These are phyloP conservation scores for Isabelozyma pseudorhagii DNA, from an alignment of 805 yeast species.

Conservation along the genomic window DNA sequence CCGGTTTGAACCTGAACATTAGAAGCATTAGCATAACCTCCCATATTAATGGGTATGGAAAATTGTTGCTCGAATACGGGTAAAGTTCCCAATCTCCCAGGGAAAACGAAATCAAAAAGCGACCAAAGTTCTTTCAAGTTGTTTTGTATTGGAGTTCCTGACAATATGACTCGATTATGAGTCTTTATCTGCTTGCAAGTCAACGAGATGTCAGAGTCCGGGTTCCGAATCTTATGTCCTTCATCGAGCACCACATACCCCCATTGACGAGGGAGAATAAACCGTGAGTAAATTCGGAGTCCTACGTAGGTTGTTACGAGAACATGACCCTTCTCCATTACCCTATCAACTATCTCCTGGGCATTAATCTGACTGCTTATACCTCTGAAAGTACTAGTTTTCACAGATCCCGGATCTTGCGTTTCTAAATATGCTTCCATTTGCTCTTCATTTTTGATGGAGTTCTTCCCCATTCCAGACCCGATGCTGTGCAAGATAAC, in stretches of 20 bases:
- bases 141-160: constrained; percentile 97
- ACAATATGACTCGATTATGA: constrained; percentile 78
- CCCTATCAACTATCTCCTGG: constrained; percentile 50
- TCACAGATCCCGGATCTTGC: constrained; percentile 29
- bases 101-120: constrained; percentile 89
- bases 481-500: constrained; percentile 91
- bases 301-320: constrained; percentile 92
- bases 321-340: constrained; percentile 72
- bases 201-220: constrained; percentile 83
- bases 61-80: constrained; percentile 94
- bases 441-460: constrained; percentile 38
- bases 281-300: constrained; percentile 61
- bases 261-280: constrained; percentile 71
- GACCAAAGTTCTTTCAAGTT: constrained; percentile 92
- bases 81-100: constrained; percentile 90
- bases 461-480: constrained; percentile 58
- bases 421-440: constrained; percentile 50
- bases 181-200: constrained; percentile 83
- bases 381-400: constrained; percentile 17
- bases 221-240: constrained; percentile 95
- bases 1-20: constrained; percentile 96
- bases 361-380: constrained; percentile 38
- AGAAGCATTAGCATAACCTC: constrained; percentile 98
- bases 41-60: constrained; percentile 87
- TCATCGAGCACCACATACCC: constrained; percentile 91